Evolutionary conservation across 106 monocot species (phyloP), one percentile per base, ranked within the genome.

Genomic region (Xerophyta viscosa): DNA sequence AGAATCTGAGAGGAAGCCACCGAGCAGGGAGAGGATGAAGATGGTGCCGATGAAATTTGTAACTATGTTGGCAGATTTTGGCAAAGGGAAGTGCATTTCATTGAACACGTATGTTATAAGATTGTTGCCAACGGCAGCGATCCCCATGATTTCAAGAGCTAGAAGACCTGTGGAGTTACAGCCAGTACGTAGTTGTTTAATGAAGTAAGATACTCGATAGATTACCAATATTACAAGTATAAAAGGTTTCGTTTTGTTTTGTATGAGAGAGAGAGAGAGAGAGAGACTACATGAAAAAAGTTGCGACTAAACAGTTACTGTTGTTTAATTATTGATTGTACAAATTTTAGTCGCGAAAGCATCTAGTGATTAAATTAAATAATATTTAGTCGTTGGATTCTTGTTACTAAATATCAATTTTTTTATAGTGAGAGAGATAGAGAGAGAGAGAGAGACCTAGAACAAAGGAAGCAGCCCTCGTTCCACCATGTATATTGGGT

Each of bases 81-180:
- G 76, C 26, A 94, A 54, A 12, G 84, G 51, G 46, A 70, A 94
- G 62, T 94, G 94, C 88, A 94, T 88, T 54, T 94, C 94, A 43
- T 78, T 84, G 76, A 94, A 88, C 39, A 84, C 94, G 55, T 94
- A 94, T 6, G 94, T 94, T 54, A 94, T 94, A 13, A 94, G 77
- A 63, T 94, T 94, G 72, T 94, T 94, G 41, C 94, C 94, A 24
- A 94, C 87, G 20, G 94, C 94, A 19, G 75, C 94, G 29, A 94
- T 88, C 33, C 84, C 94, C 94, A 94, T 94, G 58, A 94, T 94
- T 48, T 94, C 94, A 65, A 81, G 84, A 29, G 75, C 88, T 68
- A 88, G 94, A 43, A 94, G 66, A 8, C 94, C 94, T 94, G 71
- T 8, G 50, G 2, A 64, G 17, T 37, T 42, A 11, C 43, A 45